These are phyloP conservation scores for Coleophoma eucalyptorum DNA, from an alignment of 2,329 filamentous ascomycete species.

Conservation along the genomic window DNA sequence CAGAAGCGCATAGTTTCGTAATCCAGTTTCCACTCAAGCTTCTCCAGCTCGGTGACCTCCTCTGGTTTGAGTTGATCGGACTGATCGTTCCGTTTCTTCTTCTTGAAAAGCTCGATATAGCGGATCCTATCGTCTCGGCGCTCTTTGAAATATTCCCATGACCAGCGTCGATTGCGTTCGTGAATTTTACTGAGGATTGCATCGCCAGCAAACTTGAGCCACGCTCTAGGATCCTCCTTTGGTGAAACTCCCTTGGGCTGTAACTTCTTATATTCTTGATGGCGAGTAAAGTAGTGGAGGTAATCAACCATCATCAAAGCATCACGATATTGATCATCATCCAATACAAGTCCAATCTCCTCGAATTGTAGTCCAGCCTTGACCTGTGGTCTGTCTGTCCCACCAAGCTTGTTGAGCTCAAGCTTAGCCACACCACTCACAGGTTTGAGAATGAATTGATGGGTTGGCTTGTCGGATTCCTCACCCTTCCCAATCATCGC, in stretches of 20 bases:
- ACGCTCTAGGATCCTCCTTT: slow-evolving; percentile 87
- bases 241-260: slow-evolving; percentile 78
- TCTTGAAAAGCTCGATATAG: slow-evolving; percentile 96
- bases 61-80: slow-evolving; percentile 63
- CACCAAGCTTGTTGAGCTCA: slow-evolving; percentile 90
- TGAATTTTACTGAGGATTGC: slow-evolving; percentile 92
- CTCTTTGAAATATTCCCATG: slow-evolving; percentile 93
- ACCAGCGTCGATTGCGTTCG: slow-evolving; percentile 88
- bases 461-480: slow-evolving; percentile 47
- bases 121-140: slow-evolving; percentile 81
- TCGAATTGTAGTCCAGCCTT: slow-evolving; percentile 93
- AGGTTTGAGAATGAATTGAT: slow-evolving; percentile 94
- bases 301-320: slow-evolving; percentile 96
- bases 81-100: slow-evolving; percentile 68
- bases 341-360: slow-evolving; percentile 95
- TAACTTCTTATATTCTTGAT: slow-evolving; percentile 93
- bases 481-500: slow-evolving; percentile 74
- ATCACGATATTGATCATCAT: slow-evolving; percentile 96
- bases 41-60: slow-evolving; percentile 69
- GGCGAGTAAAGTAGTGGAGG: slow-evolving; percentile 96
- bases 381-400: slow-evolving; percentile 73
- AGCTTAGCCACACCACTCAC: slow-evolving; percentile 94
- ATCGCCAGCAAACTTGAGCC: slow-evolving; percentile 87
- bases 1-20: slow-evolving; percentile 98
- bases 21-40: slow-evolving; percentile 79